These are phyloP conservation scores for Chaetomium tenue DNA, from an alignment of 495 filamentous ascomycete species.

Conservation along the genomic window DNA sequence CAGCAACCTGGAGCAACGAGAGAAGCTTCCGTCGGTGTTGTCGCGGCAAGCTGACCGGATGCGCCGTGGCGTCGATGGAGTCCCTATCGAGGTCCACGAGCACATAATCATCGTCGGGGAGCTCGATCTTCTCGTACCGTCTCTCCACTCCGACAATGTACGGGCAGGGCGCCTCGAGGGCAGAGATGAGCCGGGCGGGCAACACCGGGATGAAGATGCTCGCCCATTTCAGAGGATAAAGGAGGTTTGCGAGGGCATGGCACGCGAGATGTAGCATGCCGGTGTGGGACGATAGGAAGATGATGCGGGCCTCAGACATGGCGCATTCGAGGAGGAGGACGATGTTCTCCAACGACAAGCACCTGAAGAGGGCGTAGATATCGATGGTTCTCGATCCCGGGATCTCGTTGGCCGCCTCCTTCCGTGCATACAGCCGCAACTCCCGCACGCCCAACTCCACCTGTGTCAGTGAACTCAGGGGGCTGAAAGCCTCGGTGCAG, in stretches of 20 bases:
- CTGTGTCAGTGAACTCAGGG: constrained; percentile 89
- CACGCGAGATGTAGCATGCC: constrained; percentile 93
- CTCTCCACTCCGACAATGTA: constrained; percentile 96
- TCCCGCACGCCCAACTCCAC: constrained; percentile 91
- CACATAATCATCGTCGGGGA: constrained; percentile 96
- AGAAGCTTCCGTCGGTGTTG: constrained; percentile 88
- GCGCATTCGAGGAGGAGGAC: constrained; percentile 91
- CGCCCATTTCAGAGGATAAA: constrained; percentile 90
- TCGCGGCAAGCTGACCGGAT: constrained; percentile 73
- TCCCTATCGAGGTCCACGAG: constrained; percentile 91
- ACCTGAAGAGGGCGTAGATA: constrained; percentile 88
- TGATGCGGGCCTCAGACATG: constrained; percentile 90
- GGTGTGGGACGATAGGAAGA: constrained; percentile 91
- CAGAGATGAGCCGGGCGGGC: constrained; percentile 81
- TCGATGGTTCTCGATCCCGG: constrained; percentile 90
- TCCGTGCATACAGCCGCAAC: constrained; percentile 84
- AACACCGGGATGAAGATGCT: constrained; percentile 92
- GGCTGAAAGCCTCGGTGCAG: constrained; percentile 90
- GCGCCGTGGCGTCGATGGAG: constrained; percentile 73
- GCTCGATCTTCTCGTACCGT: constrained; percentile 84
- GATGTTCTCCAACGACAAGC: constrained; percentile 84
- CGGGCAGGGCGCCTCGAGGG: constrained; percentile 90
- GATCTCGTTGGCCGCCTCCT: constrained; percentile 90
- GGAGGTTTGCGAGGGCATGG: constrained; percentile 73
- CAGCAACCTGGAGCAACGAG: constrained; percentile 83